phyloP scores from a whole-genome alignment of 1,139 yeast species.

The Suhomyces panamericanus region DNA sequence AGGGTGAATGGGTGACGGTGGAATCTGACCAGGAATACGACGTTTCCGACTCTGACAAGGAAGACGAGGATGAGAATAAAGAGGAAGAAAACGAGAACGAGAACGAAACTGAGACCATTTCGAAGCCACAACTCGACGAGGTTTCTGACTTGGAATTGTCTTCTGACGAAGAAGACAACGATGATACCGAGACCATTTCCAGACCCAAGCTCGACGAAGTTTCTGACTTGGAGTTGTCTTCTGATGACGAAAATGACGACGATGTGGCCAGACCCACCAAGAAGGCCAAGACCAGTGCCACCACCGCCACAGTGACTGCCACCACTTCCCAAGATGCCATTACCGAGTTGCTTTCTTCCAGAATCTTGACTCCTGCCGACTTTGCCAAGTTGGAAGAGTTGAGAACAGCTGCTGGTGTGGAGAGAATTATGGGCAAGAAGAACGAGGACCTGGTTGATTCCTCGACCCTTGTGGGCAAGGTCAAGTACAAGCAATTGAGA shows the following conservation, averaged over 20 bases:
- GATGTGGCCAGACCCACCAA: conserved; percentile 26
- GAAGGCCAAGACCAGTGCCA: conserved; percentile 22
- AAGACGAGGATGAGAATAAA: conserved; percentile 37
- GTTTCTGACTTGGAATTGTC: conserved; percentile 37
- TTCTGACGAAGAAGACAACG: conserved; percentile 19
- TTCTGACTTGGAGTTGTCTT: conserved; percentile 36
- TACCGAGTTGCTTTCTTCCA: conserved; percentile 64
- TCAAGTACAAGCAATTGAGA: conserved; percentile 79
- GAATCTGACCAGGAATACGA: conserved; percentile 63
- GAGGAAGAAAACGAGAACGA: conserved; percentile 49
- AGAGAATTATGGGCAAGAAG: conserved; percentile 66
- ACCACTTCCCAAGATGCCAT: conserved; percentile 45
- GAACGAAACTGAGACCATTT: conserved; percentile 21
- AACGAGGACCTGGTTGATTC: conserved; percentile 86
- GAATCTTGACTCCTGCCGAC: conserved; percentile 94
- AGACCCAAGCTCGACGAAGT: conserved; percentile 33
- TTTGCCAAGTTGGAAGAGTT: conserved; percentile 92
- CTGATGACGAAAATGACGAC: conserved; percentile 25
- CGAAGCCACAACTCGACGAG: conserved; percentile 32
- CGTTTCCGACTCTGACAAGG: conserved; percentile 51
- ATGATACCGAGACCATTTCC: conserved; percentile 7
- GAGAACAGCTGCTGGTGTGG: conserved; percentile 78
- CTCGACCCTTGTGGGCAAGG: conserved; percentile 73
- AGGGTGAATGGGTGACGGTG: conserved; percentile 61
- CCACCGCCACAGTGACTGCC: conserved; percentile 4